Percentiles rank a stretch among this genome's conserved stretches.
Conservation (phyloP, 768 basidiomycete species). For the Calvatia gigantea region DNA sequence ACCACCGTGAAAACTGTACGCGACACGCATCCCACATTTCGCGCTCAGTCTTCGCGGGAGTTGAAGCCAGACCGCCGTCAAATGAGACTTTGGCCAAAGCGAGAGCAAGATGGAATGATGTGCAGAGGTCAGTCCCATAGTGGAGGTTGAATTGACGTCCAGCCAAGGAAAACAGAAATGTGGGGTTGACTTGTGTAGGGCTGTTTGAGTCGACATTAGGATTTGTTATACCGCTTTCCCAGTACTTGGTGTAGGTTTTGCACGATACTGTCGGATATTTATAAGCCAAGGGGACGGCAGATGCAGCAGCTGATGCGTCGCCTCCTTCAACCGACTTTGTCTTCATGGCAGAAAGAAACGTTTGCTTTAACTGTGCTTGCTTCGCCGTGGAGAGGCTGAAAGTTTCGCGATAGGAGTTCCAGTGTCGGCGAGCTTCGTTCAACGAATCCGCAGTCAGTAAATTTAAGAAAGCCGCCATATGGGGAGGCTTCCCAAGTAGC, state of each 20-base stretch:
- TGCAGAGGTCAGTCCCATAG: conserved; percentile 40
- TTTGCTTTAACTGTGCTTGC: conserved; percentile 16
- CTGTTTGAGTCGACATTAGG: conserved; percentile 13
- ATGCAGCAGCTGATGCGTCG: conserved; percentile 17
- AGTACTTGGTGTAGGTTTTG: conserved; percentile 29
- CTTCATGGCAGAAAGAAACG: conserved; percentile 4
- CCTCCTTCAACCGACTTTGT: not conserved
- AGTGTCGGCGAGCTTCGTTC: conserved; percentile 34
- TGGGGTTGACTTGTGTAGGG: conserved; percentile 37
- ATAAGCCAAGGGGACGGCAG: conserved; percentile 34
- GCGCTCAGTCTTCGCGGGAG: conserved; percentile 11
- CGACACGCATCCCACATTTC: conserved; percentile 27
- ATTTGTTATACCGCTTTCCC: conserved; percentile 39
- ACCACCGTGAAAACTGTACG: conserved; percentile 33
- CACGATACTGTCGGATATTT: conserved; percentile 13
- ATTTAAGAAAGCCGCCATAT: conserved; percentile 33
- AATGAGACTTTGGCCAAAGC: conserved; percentile 20
- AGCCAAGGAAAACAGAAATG: conserved; percentile 37
- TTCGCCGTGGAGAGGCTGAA: conserved; percentile 21
- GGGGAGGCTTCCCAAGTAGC: conserved; percentile 35
- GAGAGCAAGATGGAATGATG: conserved; percentile 37
- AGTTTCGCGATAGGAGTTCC: conserved; percentile 32
- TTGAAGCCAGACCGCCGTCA: conserved; percentile 4
- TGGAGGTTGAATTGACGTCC: conserved; percentile 39
- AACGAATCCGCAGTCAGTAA: conserved; percentile 38